Evolutionary conservation across 2,329 filamentous ascomycete genomes (phyloP), one percentile per base, ranked within the genome.

Genomic region (Aspergillus chevalieri): DNA sequence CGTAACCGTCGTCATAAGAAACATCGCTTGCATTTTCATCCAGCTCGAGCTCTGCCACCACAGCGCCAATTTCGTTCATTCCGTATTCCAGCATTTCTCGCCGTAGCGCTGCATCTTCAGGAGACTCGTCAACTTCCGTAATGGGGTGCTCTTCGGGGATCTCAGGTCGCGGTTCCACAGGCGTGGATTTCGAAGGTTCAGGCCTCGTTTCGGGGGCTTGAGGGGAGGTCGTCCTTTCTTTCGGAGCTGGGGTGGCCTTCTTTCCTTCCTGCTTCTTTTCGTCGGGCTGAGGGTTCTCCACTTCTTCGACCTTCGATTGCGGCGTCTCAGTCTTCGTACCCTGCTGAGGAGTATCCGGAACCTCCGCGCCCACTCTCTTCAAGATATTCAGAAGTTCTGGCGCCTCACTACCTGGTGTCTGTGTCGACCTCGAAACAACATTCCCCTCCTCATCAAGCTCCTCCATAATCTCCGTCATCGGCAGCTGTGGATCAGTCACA

Each of bases 31-130:
- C 74, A 15, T 75, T 76, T 52, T 91, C 85, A 54, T 95, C 89
- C 2, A 97, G 69, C 50, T 94, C 82, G 43, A 98, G 79, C 70
- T 97, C 90, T 14, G 93, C 93, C 14, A 98, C 93, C 2, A 98
- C 87, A 34, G 89, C 83, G 3, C 90, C 89, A 50, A 98, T 85
- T 67, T 97, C 92, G 42, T 86, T 85, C 69, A 95, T 74, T 53
- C 88, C 85, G 64, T 97, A 98, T 54, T 87, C 80, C 6, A 97
- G 77, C 91, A 98, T 97, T 62, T 96, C 85, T 50, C 85, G 82
- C 5, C 93, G 84, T 21, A 95, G 69, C 28, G 79, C 79, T 3
- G 89, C 87, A 54, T 96, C 92, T 56, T 95, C 90, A 10, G 80
- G 76, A 0, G 85, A 82, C 60, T 98, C 93, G 46, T 87, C 79